Evolutionary conservation across 192 early-diverging fungal species (phyloP), one percentile per base, ranked within the genome.

Genomic region (Coemansia sp.): DNA sequence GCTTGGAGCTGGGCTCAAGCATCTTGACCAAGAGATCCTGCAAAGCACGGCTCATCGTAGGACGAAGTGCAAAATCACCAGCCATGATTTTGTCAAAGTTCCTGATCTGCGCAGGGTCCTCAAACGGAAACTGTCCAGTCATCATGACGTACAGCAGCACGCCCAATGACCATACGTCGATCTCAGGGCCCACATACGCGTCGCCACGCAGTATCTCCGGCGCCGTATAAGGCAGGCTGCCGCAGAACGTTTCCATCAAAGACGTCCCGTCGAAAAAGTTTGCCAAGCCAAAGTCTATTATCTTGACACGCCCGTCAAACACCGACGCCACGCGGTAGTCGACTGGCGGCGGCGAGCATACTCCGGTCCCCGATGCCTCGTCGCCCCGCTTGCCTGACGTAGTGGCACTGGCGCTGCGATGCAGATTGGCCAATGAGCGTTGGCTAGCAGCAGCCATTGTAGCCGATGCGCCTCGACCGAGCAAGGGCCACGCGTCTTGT

Each of bases 111-210:
- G 77, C 74, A 0, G 80, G 80, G 27, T 86, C 84, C 7, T 80
- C 84, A 56, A 82, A 95, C 79, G 70, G 93, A 82, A 75, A 91
- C 73, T 64, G 88, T 61, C 65, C 91, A 70, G 74, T 89, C 81
- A 92, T 89, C 80, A 97, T 88, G 13, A 58, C 91, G 71, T 94
- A 98, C 24, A 98, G 75, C 11, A 94, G 83, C 3, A 98, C 91
- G 9, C 97, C 97, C 31, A 97, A 78, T 42, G 93, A 96, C 97
- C 97, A 98, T 31, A 92, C 90, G 66, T 98, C 97, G 36, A 98
- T 89, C 66, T 98, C 97, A 5, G 97, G 94, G 3, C 97, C 97
- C 62, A 83, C 79, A 71, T 98, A 98, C 45, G 89, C 93, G 62
- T 92, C 90, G 27, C 93, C 95, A 62, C 93, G 84, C 45, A 97